phyloP scores from a whole-genome alignment of 2,329 filamentous ascomycete species.

The Aureobasidium sp. region DNA sequence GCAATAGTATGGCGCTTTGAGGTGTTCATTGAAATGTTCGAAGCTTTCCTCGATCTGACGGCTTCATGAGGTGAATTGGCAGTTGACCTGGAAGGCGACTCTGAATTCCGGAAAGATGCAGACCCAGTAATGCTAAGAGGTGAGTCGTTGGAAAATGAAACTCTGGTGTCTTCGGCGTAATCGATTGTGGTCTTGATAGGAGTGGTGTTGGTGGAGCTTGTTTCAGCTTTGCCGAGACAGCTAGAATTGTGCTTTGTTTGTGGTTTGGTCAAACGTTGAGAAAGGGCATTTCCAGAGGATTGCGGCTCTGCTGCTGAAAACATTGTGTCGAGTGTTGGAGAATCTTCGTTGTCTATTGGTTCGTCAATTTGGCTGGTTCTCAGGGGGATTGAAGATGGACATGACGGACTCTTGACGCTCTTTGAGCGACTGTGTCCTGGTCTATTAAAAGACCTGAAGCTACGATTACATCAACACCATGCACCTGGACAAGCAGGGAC shows the following conservation, averaged over 20 bases:
- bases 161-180: constrained; percentile 3
- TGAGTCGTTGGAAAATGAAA: constrained; percentile 9
- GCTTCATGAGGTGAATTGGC: background rate
- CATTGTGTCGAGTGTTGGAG: constrained; percentile 1
- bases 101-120: background rate
- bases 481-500: background rate
- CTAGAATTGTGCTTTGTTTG: constrained; percentile 10
- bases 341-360: constrained; percentile 8
- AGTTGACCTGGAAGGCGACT: background rate
- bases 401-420: constrained; percentile 3
- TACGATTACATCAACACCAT: background rate
- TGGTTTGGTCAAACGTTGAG: constrained; percentile 11
- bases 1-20: constrained; percentile 8
- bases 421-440: background rate
- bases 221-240: background rate
- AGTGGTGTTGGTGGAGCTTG: background rate
- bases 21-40: background rate
- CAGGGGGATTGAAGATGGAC: background rate
- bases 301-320: background rate
- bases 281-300: background rate
- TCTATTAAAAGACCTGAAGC: constrained; percentile 12
- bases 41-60: background rate
- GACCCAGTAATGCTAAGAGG: constrained; percentile 5
- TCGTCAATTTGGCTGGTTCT: background rate
- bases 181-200: constrained; percentile 5